Evolutionary conservation across 192 early-diverging fungal species (phyloP), one percentile per base, ranked within the genome.

Genomic region (Funneliformis geosporum): DNA sequence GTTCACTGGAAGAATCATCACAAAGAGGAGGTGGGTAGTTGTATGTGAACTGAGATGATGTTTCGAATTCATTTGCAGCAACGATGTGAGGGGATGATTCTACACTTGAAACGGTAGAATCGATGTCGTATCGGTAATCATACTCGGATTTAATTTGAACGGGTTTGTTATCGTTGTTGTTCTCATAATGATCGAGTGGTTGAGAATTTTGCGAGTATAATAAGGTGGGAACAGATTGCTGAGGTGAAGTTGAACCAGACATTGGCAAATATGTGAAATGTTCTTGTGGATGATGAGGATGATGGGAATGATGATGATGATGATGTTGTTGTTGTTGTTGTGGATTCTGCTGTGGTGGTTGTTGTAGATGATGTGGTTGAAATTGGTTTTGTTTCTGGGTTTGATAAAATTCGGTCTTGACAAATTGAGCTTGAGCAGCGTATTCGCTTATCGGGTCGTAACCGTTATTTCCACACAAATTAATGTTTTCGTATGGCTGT

Each of bases 141-240:
- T 33, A 76, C 65, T 76, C 75, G 14, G 75, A 25, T 64, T 76
- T 76, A 61, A 76, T 40, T 7, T 38, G 75, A 39, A 76, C 46
- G 47, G 9, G 43, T 0, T 72, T 72, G 5, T 75, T 59, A 46
- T 76, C 38, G 2, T 60, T n/a, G 44, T 44, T 76, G 27, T 44
- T 64, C 44, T 62, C n/a, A 25, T 64, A 40, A 11, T 64, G 60
- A 46, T 16, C n/a, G 25, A 23, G 21, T 40, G 11, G 9, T 12
- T n/a, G 42, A 64, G 33, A 64, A 44, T 61, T 55, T 28, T 55
- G 47, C 2, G 73, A 9, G 39, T 42, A 76, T 16, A 75, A 39
- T 27, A 75, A 3, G 61, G 3, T 75, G 8, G n/a, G 25, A 38
- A 74, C 72, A 8, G 55, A 10, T 27, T 43, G 40, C 21, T 70